Evolutionary conservation across 2,329 filamentous ascomycete genomes (phyloP).

Genomic region (Fusarium citri): DNA sequence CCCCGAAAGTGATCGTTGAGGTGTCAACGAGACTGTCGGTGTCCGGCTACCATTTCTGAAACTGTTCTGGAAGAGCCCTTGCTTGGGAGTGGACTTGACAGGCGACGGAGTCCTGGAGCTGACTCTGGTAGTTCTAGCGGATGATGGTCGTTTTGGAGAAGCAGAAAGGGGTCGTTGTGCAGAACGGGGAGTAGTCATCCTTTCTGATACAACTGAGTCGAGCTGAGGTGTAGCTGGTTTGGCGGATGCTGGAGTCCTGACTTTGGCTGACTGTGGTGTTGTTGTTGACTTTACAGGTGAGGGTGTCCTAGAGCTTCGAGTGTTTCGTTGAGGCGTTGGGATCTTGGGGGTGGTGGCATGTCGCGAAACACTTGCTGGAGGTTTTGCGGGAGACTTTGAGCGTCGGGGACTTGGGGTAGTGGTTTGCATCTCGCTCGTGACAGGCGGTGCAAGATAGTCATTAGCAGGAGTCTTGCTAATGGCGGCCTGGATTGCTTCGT

Average conservation of each 20-base stretch:
- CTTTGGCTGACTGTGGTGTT: slow-evolving; percentile 37
- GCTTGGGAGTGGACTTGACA: slow-evolving; percentile 42
- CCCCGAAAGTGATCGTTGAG: slow-evolving; percentile 69
- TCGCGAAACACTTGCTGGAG: slow-evolving; percentile 62
- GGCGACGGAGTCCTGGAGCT: slow-evolving; percentile 43
- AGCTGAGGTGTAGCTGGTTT: slow-evolving; percentile 43
- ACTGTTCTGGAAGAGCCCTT: slow-evolving; percentile 65
- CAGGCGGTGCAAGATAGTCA: slow-evolving; percentile 41
- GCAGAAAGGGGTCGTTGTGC: slow-evolving; percentile 28
- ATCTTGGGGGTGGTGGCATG: slow-evolving; percentile 59
- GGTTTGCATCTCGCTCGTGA: slow-evolving; percentile 45
- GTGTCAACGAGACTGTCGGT: slow-evolving; percentile 71
- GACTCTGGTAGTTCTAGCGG: slow-evolving; percentile 18
- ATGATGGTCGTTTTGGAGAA: slow-evolving; percentile 35
- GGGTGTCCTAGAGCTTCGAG: slow-evolving; percentile 40
- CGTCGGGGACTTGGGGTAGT: slow-evolving; percentile 65
- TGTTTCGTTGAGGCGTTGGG: slow-evolving; percentile 53
- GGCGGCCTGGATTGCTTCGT: slow-evolving; percentile 51
- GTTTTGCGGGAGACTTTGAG: slow-evolving; percentile 64
- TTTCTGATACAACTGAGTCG: slow-evolving; percentile 27
- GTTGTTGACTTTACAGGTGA: slow-evolving; percentile 41
- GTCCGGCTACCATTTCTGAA: slow-evolving; percentile 66
- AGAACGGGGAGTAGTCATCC: slow-evolving; percentile 20
- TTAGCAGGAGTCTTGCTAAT: slow-evolving; percentile 40
- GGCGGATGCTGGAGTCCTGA: slow-evolving; percentile 42